Evolutionary conservation across 73 alveolate genomes (phyloP).

Genomic region (Symbiodinium pilosum): DNA sequence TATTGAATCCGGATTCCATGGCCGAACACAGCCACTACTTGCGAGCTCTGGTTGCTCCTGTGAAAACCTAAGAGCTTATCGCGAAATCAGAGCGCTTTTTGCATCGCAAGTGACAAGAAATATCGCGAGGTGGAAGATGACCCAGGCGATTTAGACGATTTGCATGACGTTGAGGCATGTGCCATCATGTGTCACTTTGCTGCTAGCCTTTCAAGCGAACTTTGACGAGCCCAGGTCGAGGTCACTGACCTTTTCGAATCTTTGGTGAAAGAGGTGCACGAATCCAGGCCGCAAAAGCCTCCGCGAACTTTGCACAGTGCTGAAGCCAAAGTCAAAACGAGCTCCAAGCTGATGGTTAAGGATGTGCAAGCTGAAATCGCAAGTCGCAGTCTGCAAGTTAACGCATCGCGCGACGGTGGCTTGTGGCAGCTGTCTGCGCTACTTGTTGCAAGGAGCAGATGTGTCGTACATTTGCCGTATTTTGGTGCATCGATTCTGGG

Average conservation of each 20-base stretch:
- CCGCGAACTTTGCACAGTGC: too few species aligned
- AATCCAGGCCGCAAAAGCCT: background rate
- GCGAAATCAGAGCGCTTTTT: background rate
- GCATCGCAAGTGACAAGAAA: background rate
- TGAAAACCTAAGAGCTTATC: background rate
- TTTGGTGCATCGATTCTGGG: background rate
- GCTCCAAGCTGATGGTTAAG: background rate
- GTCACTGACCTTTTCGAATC: background rate
- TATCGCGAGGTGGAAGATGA: background rate
- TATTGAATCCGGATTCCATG: background rate
- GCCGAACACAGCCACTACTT: background rate
- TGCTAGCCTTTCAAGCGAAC: too few species aligned
- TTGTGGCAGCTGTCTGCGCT: background rate
- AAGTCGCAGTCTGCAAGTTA: background rate
- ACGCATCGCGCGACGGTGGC: conserved; percentile 9
- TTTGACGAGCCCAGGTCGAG: background rate
- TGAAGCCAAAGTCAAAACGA: background rate
- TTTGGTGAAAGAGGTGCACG: background rate
- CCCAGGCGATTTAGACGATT: background rate
- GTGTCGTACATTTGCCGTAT: background rate
- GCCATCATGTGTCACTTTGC: background rate
- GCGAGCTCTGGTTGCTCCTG: background rate
- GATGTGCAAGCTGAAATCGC: background rate
- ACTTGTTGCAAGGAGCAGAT: background rate
- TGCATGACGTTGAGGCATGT: background rate